phyloP scores from a whole-genome alignment of 176 grass and related monocot genomes.

The Aegilops tauschii region DNA sequence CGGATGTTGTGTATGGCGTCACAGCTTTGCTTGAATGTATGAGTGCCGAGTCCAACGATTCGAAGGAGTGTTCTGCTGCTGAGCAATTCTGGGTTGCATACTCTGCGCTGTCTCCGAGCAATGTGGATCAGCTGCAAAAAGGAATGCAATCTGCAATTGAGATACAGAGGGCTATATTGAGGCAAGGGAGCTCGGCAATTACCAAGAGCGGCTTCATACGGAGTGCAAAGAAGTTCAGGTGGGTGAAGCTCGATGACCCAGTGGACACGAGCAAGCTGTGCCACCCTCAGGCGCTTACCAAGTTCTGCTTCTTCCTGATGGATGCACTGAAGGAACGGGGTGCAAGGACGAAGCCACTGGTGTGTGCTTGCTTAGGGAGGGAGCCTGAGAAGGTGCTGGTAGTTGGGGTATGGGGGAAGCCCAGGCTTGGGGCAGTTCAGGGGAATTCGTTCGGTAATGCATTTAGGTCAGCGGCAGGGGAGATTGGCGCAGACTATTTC shows the following conservation, averaged over 20 bases:
- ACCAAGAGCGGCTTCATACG: slow-evolving; percentile 81
- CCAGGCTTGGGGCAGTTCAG: slow-evolving; percentile 74
- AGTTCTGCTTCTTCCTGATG: slow-evolving; percentile 86
- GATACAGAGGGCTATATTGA: slow-evolving; percentile 77
- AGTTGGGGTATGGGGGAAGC: slow-evolving; percentile 73
- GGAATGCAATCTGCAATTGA: slow-evolving; percentile 84
- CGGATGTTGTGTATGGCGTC: slow-evolving; percentile 89
- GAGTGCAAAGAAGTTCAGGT: slow-evolving; percentile 79
- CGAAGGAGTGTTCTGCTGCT: slow-evolving; percentile 44
- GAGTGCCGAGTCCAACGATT: slow-evolving; percentile 21
- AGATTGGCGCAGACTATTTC: slow-evolving; percentile 65
- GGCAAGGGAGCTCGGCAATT: slow-evolving; percentile 82
- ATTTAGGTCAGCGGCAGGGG: slow-evolving; percentile 62
- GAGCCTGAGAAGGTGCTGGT: slow-evolving; percentile 65
- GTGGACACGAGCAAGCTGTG: slow-evolving; percentile 60
- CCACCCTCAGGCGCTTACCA: slow-evolving; percentile 81
- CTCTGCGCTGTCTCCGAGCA: slow-evolving; percentile 69
- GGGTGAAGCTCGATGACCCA: slow-evolving; percentile 85
- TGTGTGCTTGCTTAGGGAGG: slow-evolving; percentile 65
- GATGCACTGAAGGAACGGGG: slow-evolving; percentile 84
- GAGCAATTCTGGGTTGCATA: slow-evolving; percentile 86
- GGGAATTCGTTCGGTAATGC: slow-evolving; percentile 77
- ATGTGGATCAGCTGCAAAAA: slow-evolving; percentile 64
- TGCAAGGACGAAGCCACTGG: slow-evolving; percentile 76
- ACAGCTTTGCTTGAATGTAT: slow-evolving; percentile 68